Conservation (phyloP, 148 eudicot genomes). For the Amaranthus cruentus region DNA sequence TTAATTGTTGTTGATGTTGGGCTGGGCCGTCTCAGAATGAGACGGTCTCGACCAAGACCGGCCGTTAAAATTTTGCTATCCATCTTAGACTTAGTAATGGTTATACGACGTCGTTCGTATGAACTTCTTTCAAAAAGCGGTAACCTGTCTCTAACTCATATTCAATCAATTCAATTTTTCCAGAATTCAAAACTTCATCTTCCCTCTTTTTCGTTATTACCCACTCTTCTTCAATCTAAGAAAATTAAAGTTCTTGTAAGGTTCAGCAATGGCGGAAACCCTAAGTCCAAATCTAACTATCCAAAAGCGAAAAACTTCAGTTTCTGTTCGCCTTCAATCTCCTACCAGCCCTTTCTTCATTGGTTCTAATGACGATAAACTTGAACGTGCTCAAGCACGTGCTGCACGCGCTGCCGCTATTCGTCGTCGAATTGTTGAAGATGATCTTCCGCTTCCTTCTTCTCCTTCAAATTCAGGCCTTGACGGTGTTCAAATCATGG, state of each 20-base stretch:
- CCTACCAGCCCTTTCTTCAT: slow-evolving; percentile 68
- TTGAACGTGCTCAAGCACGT: slow-evolving; percentile 94
- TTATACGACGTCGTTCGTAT: neutral
- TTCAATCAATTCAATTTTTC: neutral
- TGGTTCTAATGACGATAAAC: slow-evolving; percentile 82
- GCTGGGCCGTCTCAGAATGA: too few relatives aligned
- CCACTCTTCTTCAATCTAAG: neutral
- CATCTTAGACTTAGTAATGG: too few relatives aligned
- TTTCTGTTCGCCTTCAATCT: slow-evolving; percentile 44
- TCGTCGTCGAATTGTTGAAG: slow-evolving; percentile 48
- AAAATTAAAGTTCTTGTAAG: neutral
- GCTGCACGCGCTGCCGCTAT: slow-evolving; percentile 84
- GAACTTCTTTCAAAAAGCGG: neutral
- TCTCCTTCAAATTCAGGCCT: slow-evolving; percentile 39
- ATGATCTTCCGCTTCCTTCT: slow-evolving; percentile 17
- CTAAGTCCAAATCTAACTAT: slow-evolving; percentile 36
- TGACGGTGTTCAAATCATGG: slow-evolving; percentile 65
- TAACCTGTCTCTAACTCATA: neutral
- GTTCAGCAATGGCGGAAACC: slow-evolving; percentile 50
- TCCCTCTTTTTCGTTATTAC: neutral
- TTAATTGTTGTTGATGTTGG: too few relatives aligned
- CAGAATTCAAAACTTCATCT: neutral
- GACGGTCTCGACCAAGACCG: too few relatives aligned
- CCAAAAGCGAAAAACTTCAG: slow-evolving; percentile 29
- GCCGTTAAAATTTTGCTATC: too few relatives aligned